Evolutionary conservation across 305 asterid species (phyloP).

Genomic region (Stenogyne calaminthoides): DNA sequence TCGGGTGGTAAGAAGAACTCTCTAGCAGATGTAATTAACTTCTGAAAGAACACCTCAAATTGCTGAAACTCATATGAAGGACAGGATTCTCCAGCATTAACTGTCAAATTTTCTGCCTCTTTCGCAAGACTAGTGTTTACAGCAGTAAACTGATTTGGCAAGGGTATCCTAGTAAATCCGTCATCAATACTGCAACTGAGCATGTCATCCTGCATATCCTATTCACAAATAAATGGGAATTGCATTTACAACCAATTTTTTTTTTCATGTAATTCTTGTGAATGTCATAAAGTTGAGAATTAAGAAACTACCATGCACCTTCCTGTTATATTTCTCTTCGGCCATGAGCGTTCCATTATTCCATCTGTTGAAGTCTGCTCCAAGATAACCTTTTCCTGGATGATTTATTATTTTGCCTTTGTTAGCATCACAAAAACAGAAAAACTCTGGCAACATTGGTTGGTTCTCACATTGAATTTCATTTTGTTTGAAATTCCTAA

Average conservation of each 20-base stretch:
- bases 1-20: constrained; percentile 87
- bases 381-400: constrained; percentile 38
- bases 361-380: constrained; percentile 46
- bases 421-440: constrained; percentile 31
- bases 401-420: constrained; percentile 18
- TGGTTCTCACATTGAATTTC: constrained; percentile 8
- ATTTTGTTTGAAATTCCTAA: constrained; percentile 7
- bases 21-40: constrained; percentile 57
- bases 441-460: constrained; percentile 27
- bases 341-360: constrained; percentile 52
- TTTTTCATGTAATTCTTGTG: constrained; percentile 24
- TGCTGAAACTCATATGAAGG: constrained; percentile 55
- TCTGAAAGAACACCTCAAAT: constrained; percentile 62
- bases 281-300: constrained; percentile 33
- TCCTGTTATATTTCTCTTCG: constrained; percentile 59
- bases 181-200: constrained; percentile 57
- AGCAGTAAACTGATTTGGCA: constrained; percentile 50
- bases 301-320: constrained; percentile 76
- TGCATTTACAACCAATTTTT: constrained; percentile 25
- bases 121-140: constrained; percentile 46
- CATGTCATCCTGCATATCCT: constrained; percentile 53
- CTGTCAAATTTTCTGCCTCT: constrained; percentile 48
- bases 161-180: constrained; percentile 45
- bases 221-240: constrained; percentile 27
- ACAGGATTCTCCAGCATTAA: constrained; percentile 53